phyloP scores from a whole-genome alignment of 2,329 filamentous ascomycete species.

The Talaromyces sp. region DNA sequence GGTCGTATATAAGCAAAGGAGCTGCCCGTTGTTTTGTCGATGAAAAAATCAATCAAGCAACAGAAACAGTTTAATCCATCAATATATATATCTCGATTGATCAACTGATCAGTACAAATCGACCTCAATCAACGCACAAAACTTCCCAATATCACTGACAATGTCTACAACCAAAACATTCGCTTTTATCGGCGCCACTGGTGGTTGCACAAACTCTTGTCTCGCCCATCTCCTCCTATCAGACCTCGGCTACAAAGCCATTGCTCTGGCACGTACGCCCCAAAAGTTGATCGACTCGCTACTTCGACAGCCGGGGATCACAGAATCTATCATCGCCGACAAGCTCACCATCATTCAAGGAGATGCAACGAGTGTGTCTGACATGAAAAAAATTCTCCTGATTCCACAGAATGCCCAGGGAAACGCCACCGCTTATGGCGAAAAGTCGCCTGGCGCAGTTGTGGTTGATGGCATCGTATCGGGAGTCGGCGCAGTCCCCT shows the following conservation, averaged over 20 bases:
- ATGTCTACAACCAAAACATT: conserved; percentile 26
- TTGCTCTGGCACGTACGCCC: conserved; percentile 48
- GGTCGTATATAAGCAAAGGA: not conserved
- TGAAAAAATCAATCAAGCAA: not conserved
- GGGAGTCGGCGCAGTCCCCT: conserved; percentile 42
- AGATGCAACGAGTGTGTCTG: conserved; percentile 39
- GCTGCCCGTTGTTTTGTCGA: not conserved
- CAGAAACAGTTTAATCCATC: not conserved
- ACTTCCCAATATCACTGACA: conserved; percentile 6
- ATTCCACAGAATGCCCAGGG: conserved; percentile 16
- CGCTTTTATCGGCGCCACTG: conserved; percentile 52
- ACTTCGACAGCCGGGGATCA: conserved; percentile 32
- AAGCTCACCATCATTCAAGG: conserved; percentile 48
- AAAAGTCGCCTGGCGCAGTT: not conserved
- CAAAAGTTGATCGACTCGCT: conserved; percentile 46
- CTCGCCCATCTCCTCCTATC: conserved; percentile 39
- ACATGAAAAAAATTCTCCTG: conserved; percentile 37
- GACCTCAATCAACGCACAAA: not conserved
- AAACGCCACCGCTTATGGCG: not conserved
- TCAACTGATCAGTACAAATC: not conserved
- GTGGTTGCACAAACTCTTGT: conserved; percentile 42
- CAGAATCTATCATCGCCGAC: conserved; percentile 26
- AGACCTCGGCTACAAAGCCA: conserved; percentile 31
- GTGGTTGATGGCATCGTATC: conserved; percentile 42
- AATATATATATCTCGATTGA: not conserved